Evolutionary conservation across 1,139 yeast genomes (phyloP), one percentile per base, ranked within the genome.

Genomic region (Geotrichum reessii): DNA sequence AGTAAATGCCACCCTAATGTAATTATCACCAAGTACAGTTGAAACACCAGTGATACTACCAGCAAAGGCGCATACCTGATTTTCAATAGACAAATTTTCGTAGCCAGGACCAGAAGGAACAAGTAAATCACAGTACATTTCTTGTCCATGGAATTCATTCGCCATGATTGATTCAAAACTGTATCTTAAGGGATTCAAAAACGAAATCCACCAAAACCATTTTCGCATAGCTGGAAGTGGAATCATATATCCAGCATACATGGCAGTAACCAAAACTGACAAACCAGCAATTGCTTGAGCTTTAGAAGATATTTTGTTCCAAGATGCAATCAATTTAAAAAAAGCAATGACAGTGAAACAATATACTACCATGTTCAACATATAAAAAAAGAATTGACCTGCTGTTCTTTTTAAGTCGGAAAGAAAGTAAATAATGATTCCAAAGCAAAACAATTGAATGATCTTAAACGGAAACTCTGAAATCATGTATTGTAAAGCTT

Each of bases 281-380:
- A 81, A 69, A 62, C 85, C 81, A 61, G 85, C 84, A 51, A 83
- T 74, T 44, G 85, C 81, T 74, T 81, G 80, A 17, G 87, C 87
- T 57, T 79, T 77, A n/a, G 81, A 78, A 61, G 81, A 75, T 51
- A 81, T 78, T 37, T 76, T 80, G 33, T 83, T 76, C 44, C 78
- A 68, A 22, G 85, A 79, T 52, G 87, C 86, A 67, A 84, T 76
- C 56, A 82, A 73, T 66, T 84, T 79, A 72, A 84, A 85, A 63
- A 81, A 75, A 63, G 81, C 82, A 2, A 84, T 77, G 78, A 84
- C 81, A 31, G 60, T 53, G 3, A 74, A 76, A 62, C 75, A 73
- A 48, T 77, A 74, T 59, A 67, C 14, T 33, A 66, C 42, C 44
- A 73, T 63, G 58, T 76, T 73, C 47, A 77, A 68, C 55, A 73